These are phyloP conservation scores for Claviceps sp. DNA, from an alignment of 2,329 filamentous ascomycete species.

Conservation along the genomic window DNA sequence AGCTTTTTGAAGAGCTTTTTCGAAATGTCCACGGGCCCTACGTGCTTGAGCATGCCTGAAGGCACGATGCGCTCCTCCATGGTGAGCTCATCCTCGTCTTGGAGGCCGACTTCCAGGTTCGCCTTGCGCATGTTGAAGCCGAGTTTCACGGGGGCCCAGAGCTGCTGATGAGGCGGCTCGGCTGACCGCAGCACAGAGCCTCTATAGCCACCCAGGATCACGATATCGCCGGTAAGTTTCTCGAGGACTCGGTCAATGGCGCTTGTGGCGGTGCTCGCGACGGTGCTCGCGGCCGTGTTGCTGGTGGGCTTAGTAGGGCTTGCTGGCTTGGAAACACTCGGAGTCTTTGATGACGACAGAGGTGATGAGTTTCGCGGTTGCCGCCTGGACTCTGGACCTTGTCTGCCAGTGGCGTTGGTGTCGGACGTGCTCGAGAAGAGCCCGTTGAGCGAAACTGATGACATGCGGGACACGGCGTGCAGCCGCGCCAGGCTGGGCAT, in stretches of 20 bases:
- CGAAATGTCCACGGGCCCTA: constrained; percentile 84
- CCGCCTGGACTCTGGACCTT: neutral
- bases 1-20: constrained; percentile 68
- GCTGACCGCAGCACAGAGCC: constrained; percentile 81
- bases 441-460: constrained; percentile 19
- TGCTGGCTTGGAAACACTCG: neutral
- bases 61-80: constrained; percentile 77
- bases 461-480: constrained; percentile 18
- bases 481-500: constrained; percentile 49
- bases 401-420: neutral
- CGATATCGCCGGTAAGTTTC: constrained; percentile 66
- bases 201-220: constrained; percentile 80
- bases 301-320: neutral
- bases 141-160: constrained; percentile 91
- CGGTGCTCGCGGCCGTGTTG: neutral
- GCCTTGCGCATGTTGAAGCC: constrained; percentile 85
- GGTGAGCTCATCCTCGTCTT: constrained; percentile 66
- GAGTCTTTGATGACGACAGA: neutral
- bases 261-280: constrained; percentile 7
- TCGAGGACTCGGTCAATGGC: constrained; percentile 45
- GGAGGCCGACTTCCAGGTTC: constrained; percentile 74
- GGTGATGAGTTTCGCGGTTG: neutral
- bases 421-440: constrained; percentile 17
- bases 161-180: constrained; percentile 66
- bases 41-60: constrained; percentile 79